Percentiles rank a stretch among this genome's conserved stretches.
Evolutionary conservation across 495 filamentous ascomycete species (phyloP).

Genomic region (Penicillium ucsense): DNA sequence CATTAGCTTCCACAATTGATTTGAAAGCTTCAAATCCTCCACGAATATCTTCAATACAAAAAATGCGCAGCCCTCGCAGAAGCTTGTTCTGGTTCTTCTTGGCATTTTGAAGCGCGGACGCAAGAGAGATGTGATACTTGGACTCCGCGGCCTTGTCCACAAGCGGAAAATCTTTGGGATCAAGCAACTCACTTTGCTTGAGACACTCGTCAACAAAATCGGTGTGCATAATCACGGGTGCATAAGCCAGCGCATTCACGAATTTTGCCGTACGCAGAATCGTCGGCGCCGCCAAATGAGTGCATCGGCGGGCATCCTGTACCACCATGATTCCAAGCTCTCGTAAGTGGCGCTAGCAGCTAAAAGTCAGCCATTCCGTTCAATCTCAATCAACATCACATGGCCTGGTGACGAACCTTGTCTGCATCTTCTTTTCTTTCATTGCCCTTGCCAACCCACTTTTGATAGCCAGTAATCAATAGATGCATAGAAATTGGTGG

Average conservation of each 20-base stretch:
- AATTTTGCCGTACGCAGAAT: constrained; percentile 91
- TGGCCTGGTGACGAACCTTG: constrained; percentile 46
- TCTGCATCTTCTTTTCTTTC: constrained; percentile 65
- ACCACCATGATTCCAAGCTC: constrained; percentile 74
- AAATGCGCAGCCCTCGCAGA: constrained; percentile 62
- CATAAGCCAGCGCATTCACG: constrained; percentile 70
- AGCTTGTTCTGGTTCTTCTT: constrained; percentile 66
- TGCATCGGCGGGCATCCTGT: constrained; percentile 60
- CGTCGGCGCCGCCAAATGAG: constrained; percentile 77
- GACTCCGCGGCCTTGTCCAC: constrained; percentile 62
- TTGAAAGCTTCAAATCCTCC: constrained; percentile 78
- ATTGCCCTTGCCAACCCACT: constrained; percentile 59
- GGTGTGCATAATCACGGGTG: constrained; percentile 60
- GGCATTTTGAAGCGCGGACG: constrained; percentile 55
- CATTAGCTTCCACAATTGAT: constrained; percentile 78
- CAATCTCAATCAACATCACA: not conserved
- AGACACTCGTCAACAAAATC: constrained; percentile 74
- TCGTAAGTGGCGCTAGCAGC: constrained; percentile 65
- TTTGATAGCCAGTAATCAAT: constrained; percentile 67
- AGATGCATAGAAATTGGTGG: constrained; percentile 58
- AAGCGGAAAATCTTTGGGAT: constrained; percentile 53
- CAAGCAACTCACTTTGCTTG: constrained; percentile 45
- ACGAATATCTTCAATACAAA: constrained; percentile 65
- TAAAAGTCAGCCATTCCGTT: constrained; percentile 12
- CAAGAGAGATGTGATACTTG: constrained; percentile 56